Evolutionary conservation across 2,329 filamentous ascomycete species (phyloP), one percentile per base, ranked within the genome.

Genomic region (Malbranchea zuffiana): DNA sequence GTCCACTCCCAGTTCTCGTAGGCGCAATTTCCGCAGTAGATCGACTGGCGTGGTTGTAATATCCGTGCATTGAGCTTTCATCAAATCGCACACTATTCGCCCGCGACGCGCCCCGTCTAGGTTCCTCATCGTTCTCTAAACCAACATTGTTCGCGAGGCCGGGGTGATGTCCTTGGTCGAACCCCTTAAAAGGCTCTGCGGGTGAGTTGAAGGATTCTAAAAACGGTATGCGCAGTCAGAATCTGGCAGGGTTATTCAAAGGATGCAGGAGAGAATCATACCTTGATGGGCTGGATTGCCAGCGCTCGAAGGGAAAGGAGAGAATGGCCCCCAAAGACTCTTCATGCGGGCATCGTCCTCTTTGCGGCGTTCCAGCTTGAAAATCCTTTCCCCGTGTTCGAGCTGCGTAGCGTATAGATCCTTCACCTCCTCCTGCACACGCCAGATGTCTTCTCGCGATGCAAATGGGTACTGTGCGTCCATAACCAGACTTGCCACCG

Each of bases 11-110:
- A 15, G 84, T 86, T 35, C 88, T 72, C 32, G 77, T 67, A 17
- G 82, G 80, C 26, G 78, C 75, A 47, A 93, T 80, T 39, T 96
- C 90, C 31, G 82, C 76, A 8, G 84, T 88, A 39, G 86, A 80
- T 29, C 88, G 77, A 41, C 80, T 82, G 46, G 75, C 77, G 52
- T 93, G 84, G 24, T 79, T 80, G 75, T 90, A 92, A 57, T 86
- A 86, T 32, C 84, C 82, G 50, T 94, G 86, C 49, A 94, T 77
- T 10, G 88, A 87, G 53, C 85, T 94, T 57, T 96, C 88, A 54
- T 96, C 90, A 52, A 98, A 98, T 24, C 90, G 82, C 48, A 98
- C 90, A 54, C 90, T 96, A 56, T 96, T 96, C 32, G 90, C 88
- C 49, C 90, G 75, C 12, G 90, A 98, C 12, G 85, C 81, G 13